These are phyloP conservation scores for Pleurotus platypus DNA, from an alignment of 768 basidiomycete genomes.

Conservation along the genomic window DNA sequence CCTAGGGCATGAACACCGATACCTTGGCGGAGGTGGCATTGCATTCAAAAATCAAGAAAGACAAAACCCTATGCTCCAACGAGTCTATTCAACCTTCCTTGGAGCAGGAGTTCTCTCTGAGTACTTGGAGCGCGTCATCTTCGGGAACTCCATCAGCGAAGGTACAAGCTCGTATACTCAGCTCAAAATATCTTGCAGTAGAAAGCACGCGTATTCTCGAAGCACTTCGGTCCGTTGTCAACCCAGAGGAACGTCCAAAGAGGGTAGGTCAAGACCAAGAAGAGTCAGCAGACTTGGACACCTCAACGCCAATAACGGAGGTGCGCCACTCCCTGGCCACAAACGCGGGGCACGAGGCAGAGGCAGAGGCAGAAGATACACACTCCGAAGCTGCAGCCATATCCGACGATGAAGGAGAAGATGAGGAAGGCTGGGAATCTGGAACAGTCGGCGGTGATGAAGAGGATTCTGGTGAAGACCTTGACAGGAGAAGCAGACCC, in stretches of 20 bases:
- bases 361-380: conserved; percentile 18
- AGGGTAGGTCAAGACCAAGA: background rate
- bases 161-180: conserved; percentile 69
- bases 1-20: conserved; percentile 56
- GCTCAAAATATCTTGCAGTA: conserved; percentile 69
- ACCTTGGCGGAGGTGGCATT: conserved; percentile 63
- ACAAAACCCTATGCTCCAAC: conserved; percentile 51
- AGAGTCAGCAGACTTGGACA: conserved; percentile 8
- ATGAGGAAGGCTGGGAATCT: conserved; percentile 37
- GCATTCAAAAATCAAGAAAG: conserved; percentile 70
- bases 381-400: conserved; percentile 4
- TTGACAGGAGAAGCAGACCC: background rate
- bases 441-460: conserved; percentile 33
- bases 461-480: conserved; percentile 29
- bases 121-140: conserved; percentile 24
- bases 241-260: conserved; percentile 18
- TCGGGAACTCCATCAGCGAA: conserved; percentile 49
- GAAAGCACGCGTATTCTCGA: conserved; percentile 51
- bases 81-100: conserved; percentile 43
- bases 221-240: conserved; percentile 41
- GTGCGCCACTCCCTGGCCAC: conserved; percentile 14
- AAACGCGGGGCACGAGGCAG: conserved; percentile 18
- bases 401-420: conserved; percentile 19
- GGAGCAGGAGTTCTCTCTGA: conserved; percentile 33
- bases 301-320: conserved; percentile 23